Evolutionary conservation across 257 asterid species (phyloP).

Genomic region (Solanum ossicruentum): DNA sequence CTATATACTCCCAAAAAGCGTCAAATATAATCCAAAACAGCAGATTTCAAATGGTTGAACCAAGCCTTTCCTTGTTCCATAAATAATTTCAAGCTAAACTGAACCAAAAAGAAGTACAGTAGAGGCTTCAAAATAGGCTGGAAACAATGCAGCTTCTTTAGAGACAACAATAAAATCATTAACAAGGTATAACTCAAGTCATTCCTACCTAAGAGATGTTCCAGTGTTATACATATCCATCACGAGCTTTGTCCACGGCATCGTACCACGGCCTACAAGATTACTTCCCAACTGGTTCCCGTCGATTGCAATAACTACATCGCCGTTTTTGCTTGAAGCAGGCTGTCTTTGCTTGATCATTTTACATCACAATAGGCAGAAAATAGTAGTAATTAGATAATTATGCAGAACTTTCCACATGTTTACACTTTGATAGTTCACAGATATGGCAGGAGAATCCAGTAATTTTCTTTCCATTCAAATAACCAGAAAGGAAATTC

Average conservation of each 20-base stretch:
- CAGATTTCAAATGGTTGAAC: not conserved
- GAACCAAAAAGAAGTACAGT: not conserved
- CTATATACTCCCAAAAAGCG: not conserved
- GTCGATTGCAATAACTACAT: slow-evolving; percentile 54
- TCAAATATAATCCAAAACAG: not conserved
- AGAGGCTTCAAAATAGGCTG: not conserved
- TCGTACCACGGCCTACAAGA: slow-evolving; percentile 36
- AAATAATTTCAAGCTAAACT: not conserved
- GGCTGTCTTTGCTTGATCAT: slow-evolving; percentile 96
- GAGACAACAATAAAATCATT: not conserved
- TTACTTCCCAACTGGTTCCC: slow-evolving; percentile 27
- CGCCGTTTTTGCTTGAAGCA: slow-evolving; percentile 87
- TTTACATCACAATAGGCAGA: slow-evolving; percentile 26
- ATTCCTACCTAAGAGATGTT: slow-evolving; percentile 40
- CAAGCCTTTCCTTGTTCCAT: not conserved
- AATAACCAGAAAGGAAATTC: slow-evolving; percentile 11
- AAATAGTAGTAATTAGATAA: slow-evolving; percentile 29
- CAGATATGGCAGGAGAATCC: not conserved
- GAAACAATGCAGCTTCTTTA: not conserved
- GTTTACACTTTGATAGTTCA: not conserved
- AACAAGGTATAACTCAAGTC: not conserved
- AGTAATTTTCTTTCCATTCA: not conserved
- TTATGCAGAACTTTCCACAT: not conserved
- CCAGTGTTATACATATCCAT: slow-evolving; percentile 86
- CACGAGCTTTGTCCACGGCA: slow-evolving; percentile 85